These are phyloP conservation scores for Metschnikowia similis DNA, from an alignment of 805 yeast genomes.

Conservation along the genomic window DNA sequence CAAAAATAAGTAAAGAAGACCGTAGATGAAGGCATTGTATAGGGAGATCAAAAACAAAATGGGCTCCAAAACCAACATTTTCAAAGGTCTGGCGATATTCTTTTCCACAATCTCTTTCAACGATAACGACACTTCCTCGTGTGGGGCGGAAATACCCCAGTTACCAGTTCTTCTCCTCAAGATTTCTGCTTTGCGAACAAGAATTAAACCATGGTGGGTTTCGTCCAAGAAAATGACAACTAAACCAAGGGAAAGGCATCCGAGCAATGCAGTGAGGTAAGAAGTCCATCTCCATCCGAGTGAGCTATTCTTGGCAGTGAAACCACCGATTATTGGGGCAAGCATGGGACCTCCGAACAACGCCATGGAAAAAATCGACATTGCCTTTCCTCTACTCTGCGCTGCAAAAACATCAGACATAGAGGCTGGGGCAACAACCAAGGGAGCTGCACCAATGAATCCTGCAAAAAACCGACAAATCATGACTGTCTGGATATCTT, in stretches of 20 bases:
- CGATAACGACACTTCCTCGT: conserved; percentile 39
- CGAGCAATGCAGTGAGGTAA: conserved; percentile 65
- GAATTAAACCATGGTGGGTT: conserved; percentile 67
- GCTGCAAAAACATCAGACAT: conserved; percentile 21
- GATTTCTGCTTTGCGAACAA: conserved; percentile 57
- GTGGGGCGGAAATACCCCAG: conserved; percentile 80
- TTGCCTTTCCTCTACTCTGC: conserved; percentile 20
- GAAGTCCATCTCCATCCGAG: conserved; percentile 85
- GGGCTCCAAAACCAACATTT: conserved; percentile 67
- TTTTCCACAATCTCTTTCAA: conserved; percentile 53
- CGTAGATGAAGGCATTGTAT: conserved; percentile 77
- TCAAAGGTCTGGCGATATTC: conserved; percentile 63
- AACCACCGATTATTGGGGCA: conserved; percentile 46
- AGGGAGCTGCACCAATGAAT: conserved; percentile 23
- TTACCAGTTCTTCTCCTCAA: conserved; percentile 68
- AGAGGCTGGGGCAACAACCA: conserved; percentile 23
- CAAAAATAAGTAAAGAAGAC: conserved; percentile 67
- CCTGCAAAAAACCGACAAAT: conserved; percentile 23
- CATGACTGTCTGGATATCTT: conserved; percentile 22
- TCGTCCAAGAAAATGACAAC: conserved; percentile 52
- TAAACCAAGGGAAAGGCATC: conserved; percentile 37
- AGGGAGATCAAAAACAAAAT: conserved; percentile 63
- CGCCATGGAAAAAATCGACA: conserved; percentile 25
- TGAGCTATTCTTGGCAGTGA: conserved; percentile 49
- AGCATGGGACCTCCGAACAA: conserved; percentile 30